Evolutionary conservation across 164 flowering plant genomes (phyloP).

Genomic region (Chimonanthus salicifolius): DNA sequence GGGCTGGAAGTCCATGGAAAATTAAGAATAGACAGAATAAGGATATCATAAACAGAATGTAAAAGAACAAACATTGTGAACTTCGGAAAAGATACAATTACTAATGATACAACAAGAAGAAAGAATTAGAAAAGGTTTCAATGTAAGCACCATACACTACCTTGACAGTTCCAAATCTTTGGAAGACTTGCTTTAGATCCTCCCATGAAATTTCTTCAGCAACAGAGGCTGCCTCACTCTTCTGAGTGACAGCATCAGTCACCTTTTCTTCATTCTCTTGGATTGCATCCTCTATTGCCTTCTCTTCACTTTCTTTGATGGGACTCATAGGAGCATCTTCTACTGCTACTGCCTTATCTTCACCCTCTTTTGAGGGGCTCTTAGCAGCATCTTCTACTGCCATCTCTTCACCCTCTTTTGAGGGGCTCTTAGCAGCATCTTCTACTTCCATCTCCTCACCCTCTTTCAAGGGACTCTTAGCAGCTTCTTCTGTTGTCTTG

Average conservation of each 20-base stretch:
- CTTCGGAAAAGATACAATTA: background rate
- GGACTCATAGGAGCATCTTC: background rate
- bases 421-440: background rate
- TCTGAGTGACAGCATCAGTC: slow-evolving; percentile 4
- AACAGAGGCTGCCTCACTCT: slow-evolving; percentile 22
- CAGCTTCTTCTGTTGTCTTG: background rate
- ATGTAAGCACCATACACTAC: slow-evolving; percentile 24
- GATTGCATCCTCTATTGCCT: background rate
- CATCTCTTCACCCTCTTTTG: background rate
- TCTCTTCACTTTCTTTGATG: background rate
- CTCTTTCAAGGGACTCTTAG: background rate
- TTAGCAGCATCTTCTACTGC: slow-evolving; percentile 10
- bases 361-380: slow-evolving; percentile 3
- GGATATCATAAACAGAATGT: too few relatives aligned
- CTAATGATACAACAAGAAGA: background rate
- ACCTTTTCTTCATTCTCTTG: slow-evolving; percentile 19
- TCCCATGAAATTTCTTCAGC: slow-evolving; percentile 76
- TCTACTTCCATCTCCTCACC: background rate
- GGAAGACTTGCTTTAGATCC: slow-evolving; percentile 69
- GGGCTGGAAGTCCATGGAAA: too few relatives aligned
- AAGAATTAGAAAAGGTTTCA: background rate
- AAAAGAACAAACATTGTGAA: too few relatives aligned
- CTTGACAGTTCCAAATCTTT: slow-evolving; percentile 77
- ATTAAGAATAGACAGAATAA: too few relatives aligned
- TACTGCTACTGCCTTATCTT: background rate